Base-by-base conservation (phyloP, 768 basidiomycete genomes). In the Kwoniella europaea region DNA sequence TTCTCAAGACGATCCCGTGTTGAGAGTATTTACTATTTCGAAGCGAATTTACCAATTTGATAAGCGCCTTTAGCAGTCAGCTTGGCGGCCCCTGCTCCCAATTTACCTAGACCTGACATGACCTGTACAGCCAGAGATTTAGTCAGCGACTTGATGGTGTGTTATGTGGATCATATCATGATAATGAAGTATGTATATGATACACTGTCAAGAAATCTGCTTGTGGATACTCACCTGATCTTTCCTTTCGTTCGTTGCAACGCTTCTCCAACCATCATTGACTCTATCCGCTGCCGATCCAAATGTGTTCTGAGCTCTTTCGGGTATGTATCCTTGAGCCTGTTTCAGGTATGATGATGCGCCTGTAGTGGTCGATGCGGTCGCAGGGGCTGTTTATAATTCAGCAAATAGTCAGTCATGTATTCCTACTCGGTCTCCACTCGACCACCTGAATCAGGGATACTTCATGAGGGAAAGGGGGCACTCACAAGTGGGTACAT, bases 31-130 rank as follows among this genome's bases (percentile, higher is more conserved):
- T 15, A 64, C 57, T 35, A 70, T 29, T 70, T 70, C n/a, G 72
- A 69, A 42, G 72, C 72, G 43, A 73, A 70, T 53, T 73, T 73
- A 1, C 72, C 72, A 44, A 73, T 44, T 44, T 69, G 65, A 46
- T 63, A 70, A 52, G 65, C 72, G 5, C 72, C 72, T 54, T 70
- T 69, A 10, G 64, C 72, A n/a, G 59, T 46, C 18, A 73, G 55
- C 29, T 73, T 73, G 0, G 72, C 72, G 58, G 72, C 72, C 54
- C 71, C 70, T n/a, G 29, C 68, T 12, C 63, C 72, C n/a, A 63
- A 20, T 58, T 70, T 69, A 2, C 64, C 72, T 16, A 73, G 52
- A 13, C 72, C 72, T 1, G 58, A 53, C 15, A 73, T 42, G 27
- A 70, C 72, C 72, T 73, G 41, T 54, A 4, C 4, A 27, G 10